A percentile compares a stretch with the other conserved stretches of the same genome.
phyloP scores from a whole-genome alignment of 2,329 filamentous ascomycete species.

The Hortaea werneckii region DNA sequence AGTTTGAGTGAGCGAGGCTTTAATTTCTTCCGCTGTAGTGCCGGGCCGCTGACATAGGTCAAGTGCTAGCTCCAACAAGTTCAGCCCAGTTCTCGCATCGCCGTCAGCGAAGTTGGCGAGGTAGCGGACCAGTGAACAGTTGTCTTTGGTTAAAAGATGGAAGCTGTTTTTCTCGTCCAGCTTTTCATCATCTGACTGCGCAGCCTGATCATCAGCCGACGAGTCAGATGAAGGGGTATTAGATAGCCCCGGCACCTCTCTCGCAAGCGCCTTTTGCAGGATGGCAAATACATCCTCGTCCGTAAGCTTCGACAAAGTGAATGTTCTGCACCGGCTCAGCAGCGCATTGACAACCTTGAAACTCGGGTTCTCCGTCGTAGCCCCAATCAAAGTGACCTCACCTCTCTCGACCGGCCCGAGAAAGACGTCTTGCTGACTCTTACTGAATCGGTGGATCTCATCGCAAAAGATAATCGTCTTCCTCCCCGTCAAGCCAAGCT shows the following conservation, averaged over 20 bases:
- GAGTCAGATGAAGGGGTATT: conserved; percentile 29
- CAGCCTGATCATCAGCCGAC: conserved; percentile 7
- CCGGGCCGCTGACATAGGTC: conserved; percentile 57
- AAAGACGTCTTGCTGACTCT: conserved; percentile 90
- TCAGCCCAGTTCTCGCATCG: conserved; percentile 84
- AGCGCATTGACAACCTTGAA: conserved; percentile 87
- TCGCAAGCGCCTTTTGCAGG: conserved; percentile 59
- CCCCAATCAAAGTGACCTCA: conserved; percentile 82
- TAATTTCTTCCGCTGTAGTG: conserved; percentile 62
- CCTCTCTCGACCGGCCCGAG: conserved; percentile 85
- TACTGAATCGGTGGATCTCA: conserved; percentile 87
- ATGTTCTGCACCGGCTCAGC: conserved; percentile 80
- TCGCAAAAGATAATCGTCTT: conserved; percentile 97
- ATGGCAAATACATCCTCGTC: conserved; percentile 64
- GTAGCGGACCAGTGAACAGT: conserved; percentile 58
- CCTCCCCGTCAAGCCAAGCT: conserved; percentile 68
- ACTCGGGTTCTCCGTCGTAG: conserved; percentile 92
- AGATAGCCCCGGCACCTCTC: conserved; percentile 37
- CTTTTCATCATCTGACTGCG: background rate
- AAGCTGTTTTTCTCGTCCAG: conserved; percentile 5
- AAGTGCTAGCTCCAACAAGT: conserved; percentile 81
- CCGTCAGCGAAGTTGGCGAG: conserved; percentile 82
- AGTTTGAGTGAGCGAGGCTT: conserved; percentile 76
- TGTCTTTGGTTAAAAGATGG: conserved; percentile 55
- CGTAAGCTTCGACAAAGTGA: conserved; percentile 68